Evolutionary conservation across 1,139 yeast species (phyloP).

Genomic region (Kodamaea plutei): DNA sequence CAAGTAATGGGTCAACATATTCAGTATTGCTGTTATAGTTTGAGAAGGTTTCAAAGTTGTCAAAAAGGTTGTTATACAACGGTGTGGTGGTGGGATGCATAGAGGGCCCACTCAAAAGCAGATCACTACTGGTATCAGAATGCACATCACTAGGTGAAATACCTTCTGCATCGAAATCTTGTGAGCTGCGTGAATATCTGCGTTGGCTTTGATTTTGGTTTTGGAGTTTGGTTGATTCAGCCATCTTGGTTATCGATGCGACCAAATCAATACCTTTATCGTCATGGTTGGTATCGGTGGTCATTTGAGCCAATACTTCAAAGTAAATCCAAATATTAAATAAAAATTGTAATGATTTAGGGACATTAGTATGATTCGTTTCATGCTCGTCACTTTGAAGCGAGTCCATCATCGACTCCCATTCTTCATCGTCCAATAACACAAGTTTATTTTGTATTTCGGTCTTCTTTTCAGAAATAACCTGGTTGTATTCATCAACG

Average conservation of each 20-base stretch:
- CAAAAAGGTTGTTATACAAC: slow-evolving; percentile 21
- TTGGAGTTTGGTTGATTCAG: slow-evolving; percentile 18
- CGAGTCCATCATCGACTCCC: slow-evolving; percentile 27
- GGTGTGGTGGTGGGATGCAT: slow-evolving; percentile 8
- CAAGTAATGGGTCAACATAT: slow-evolving; percentile 59
- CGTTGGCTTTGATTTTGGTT: slow-evolving; percentile 4
- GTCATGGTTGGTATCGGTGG: slow-evolving; percentile 47
- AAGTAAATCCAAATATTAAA: slow-evolving; percentile 64
- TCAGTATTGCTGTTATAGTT: slow-evolving; percentile 24
- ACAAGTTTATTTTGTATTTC: slow-evolving; percentile 26
- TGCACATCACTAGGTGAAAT: slow-evolving; percentile 8
- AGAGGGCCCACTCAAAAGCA: slow-evolving; percentile 15
- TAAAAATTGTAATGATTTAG: slow-evolving; percentile 47
- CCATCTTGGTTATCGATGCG: slow-evolving; percentile 35
- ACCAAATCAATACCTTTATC: slow-evolving; percentile 43
- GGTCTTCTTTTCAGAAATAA: slow-evolving; percentile 12
- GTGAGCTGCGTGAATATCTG: neutral
- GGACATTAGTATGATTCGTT: slow-evolving; percentile 28
- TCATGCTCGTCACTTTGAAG: slow-evolving; percentile 8
- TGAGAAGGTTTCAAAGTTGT: slow-evolving; percentile 26
- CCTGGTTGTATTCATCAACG: slow-evolving; percentile 13
- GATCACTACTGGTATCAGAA: slow-evolving; percentile 22
- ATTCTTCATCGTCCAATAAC: slow-evolving; percentile 32
- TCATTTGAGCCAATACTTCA: slow-evolving; percentile 63
- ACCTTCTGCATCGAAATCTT: too few species aligned